Conservation (phyloP, 225 moss, liverwort and hornwort genomes). For the Marchantia polymorpha region DNA sequence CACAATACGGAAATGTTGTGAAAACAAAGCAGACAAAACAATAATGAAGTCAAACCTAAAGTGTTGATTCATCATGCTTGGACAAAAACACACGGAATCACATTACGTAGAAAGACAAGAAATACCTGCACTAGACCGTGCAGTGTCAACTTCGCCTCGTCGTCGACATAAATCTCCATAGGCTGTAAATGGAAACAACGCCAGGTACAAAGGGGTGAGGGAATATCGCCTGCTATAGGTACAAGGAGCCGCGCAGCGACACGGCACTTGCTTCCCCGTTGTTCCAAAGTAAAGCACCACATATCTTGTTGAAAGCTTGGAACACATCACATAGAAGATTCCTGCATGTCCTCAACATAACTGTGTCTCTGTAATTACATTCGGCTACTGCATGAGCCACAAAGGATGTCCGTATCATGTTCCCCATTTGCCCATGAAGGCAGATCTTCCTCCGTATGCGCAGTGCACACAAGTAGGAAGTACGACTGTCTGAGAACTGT, state of each 20-base stretch:
- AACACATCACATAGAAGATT: constrained; percentile 60
- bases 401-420: constrained; percentile 50
- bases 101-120: background rate
- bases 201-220: constrained; percentile 80
- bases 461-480: constrained; percentile 60
- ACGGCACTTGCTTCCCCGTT: constrained; percentile 24
- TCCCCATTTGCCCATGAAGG: constrained; percentile 44
- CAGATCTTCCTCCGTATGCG: constrained; percentile 56
- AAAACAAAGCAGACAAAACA: background rate
- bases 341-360: constrained; percentile 55
- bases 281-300: constrained; percentile 53
- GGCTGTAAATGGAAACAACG: constrained; percentile 81
- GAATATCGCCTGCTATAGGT: constrained; percentile 47
- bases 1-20: background rate
- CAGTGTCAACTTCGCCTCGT: constrained; percentile 94
- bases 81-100: background rate
- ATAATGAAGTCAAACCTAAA: background rate
- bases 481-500: constrained; percentile 47
- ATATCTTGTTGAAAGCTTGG: constrained; percentile 51
- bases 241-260: constrained; percentile 28
- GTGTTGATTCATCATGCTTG: background rate
- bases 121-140: constrained; percentile 92
- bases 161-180: constrained; percentile 99
- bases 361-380: constrained; percentile 42
- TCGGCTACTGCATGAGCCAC: constrained; percentile 57